phyloP scores from a whole-genome alignment of 139 green algal species.

The Desmodesmus armatus region DNA sequence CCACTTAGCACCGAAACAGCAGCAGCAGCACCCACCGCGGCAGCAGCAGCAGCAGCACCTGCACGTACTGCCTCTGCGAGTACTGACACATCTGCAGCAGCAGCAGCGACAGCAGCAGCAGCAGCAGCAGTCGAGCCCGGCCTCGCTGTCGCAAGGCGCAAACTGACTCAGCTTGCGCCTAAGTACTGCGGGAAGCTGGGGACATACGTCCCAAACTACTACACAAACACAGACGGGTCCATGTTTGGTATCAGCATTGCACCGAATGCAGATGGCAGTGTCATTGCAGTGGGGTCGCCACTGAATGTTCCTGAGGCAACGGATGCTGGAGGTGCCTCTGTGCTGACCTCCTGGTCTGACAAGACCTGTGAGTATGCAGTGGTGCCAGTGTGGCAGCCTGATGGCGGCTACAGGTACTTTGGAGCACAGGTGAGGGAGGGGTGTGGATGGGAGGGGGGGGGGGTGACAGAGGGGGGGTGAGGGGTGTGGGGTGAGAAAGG shows the following conservation, averaged over 20 bases:
- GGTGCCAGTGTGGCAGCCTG: background rate
- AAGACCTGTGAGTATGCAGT: background rate
- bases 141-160: background rate
- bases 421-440: too few relatives aligned
- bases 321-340: background rate
- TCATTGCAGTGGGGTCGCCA: background rate
- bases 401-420: constrained; percentile 23
- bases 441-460: too few relatives aligned
- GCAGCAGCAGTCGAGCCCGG: background rate
- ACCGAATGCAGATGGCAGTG: constrained; percentile 1
- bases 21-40: too few relatives aligned
- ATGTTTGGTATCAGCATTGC: constrained; percentile 16
- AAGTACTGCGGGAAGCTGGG: constrained; percentile 11
- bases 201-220: background rate
- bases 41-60: background rate
- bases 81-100: background rate
- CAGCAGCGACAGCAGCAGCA: background rate
- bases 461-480: too few relatives aligned
- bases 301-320: background rate
- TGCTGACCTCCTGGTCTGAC: background rate
- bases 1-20: too few relatives aligned
- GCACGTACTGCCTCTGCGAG: background rate
- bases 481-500: too few relatives aligned
- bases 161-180: background rate
- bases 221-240: constrained; percentile 2